Evolutionary conservation across 768 basidiomycete genomes (phyloP), one percentile per base, ranked within the genome.

Genomic region (Calocera cornea): DNA sequence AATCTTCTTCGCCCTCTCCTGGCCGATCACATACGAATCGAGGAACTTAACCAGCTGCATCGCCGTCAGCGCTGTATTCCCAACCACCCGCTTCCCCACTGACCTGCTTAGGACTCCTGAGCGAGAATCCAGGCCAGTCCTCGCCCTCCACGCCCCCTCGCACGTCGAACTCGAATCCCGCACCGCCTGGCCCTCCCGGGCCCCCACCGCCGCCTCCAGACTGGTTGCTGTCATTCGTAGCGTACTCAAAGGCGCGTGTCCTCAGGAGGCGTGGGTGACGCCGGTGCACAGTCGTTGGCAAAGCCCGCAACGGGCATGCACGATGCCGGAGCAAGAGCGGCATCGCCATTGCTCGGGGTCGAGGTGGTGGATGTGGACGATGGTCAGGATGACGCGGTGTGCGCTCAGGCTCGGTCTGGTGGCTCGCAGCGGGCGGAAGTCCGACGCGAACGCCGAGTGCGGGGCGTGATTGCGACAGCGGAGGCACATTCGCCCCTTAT

Each of bases 1-100:
- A 27, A 90, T 87, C 74, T 93, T 92, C 84, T 98, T 98, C 1
- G 95, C 94, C 68, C 82, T 83, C 71, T 91, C 89, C 75, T 98
- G 95, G 0, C 95, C 95, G 19, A 98, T 83, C 40, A 98, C 86
- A 73, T 88, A 97, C 73, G 92, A 86, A 71, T 92, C 87, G 41
- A 97, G 83, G 75, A 92, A 94, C 74, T 88, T 83, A 7, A 86
- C 87, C 49, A 95, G 83, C 91, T 95, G 67, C 31, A 29, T 22
- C 2, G 5, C 14, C 27, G 31, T 60, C 54, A 60, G 54, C 54
- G 31, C n/a, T 33, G 44, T 3, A 2, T 2, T 31, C 11, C 27
- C 7, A 33, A 19, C 27, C 27, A 2, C 2, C 10, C 11, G 54
- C 7, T 5, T 22, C 11, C 11, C 54, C 16, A 31, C 54, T 27